phyloP scores from a whole-genome alignment of 495 filamentous ascomycete genomes.

The Chaetomium cochliodes region DNA sequence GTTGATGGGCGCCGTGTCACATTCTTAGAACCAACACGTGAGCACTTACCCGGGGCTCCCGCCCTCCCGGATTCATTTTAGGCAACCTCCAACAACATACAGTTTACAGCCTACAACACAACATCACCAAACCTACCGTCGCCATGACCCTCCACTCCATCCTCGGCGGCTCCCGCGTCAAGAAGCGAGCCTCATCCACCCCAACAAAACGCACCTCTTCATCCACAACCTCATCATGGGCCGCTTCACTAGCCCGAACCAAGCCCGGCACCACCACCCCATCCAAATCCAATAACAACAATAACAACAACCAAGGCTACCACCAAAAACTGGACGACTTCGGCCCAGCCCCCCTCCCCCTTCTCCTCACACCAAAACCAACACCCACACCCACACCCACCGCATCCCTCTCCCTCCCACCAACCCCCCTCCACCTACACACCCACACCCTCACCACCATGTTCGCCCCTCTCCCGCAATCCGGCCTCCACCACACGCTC shows the following conservation, averaged over 20 bases:
- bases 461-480: constrained; percentile 67
- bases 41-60: too few relatives aligned
- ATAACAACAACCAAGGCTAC: constrained; percentile 38
- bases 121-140: neutral
- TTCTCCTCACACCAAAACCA: constrained; percentile 23
- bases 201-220: constrained; percentile 37
- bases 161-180: constrained; percentile 43
- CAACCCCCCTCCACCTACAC: constrained; percentile 58
- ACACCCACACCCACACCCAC: neutral
- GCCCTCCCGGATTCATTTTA: too few relatives aligned
- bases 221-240: constrained; percentile 31
- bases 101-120: neutral
- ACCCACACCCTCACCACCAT: constrained; percentile 59
- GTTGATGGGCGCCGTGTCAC: neutral
- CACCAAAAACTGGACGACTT: constrained; percentile 52
- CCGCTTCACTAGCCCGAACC: constrained; percentile 51
- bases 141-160: constrained; percentile 37
- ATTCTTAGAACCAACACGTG: too few relatives aligned
- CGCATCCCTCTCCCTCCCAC: too few relatives aligned
- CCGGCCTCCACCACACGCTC: constrained; percentile 67
- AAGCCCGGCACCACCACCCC: constrained; percentile 47
- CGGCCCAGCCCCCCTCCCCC: constrained; percentile 52
- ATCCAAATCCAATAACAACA: constrained; percentile 41
- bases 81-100: neutral
- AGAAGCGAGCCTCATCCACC: constrained; percentile 40